Percentiles rank a stretch among this genome's conserved stretches.
Conservation (phyloP, 257 asterid species). For the Vinca minor region DNA sequence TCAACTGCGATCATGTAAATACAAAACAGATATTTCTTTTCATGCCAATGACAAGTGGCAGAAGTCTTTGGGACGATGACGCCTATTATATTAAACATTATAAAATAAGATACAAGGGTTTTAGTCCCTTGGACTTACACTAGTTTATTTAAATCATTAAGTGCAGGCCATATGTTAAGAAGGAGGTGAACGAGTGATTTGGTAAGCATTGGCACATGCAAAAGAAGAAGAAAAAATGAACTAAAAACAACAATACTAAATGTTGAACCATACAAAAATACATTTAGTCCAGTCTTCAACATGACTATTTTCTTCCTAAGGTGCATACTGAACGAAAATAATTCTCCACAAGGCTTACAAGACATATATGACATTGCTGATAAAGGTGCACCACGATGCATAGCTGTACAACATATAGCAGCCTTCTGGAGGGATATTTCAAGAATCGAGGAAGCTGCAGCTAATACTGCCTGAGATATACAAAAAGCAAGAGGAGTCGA, state of each 20-base stretch:
- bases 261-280: neutral
- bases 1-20: neutral
- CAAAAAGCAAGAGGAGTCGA: neutral
- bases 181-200: neutral
- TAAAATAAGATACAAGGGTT: neutral
- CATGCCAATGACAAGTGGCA: neutral
- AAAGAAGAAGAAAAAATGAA: too few relatives aligned
- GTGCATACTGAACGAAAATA: neutral
- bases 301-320: neutral
- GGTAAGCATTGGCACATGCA: too few relatives aligned
- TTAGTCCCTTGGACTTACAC: neutral
- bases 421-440: slow-evolving; percentile 85
- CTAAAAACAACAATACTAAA: too few relatives aligned
- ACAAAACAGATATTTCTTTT: neutral
- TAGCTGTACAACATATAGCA: slow-evolving; percentile 78
- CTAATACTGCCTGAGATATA: slow-evolving; percentile 62
- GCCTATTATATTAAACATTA: neutral
- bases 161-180: neutral
- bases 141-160: neutral
- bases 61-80: neutral
- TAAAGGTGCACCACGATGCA: slow-evolving; percentile 93
- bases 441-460: slow-evolving; percentile 65
- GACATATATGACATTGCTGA: slow-evolving; percentile 83
- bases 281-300: neutral
- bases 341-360: slow-evolving; percentile 38